Conservation (phyloP, 2,329 filamentous ascomycete species). For the Fusarium sp. region DNA sequence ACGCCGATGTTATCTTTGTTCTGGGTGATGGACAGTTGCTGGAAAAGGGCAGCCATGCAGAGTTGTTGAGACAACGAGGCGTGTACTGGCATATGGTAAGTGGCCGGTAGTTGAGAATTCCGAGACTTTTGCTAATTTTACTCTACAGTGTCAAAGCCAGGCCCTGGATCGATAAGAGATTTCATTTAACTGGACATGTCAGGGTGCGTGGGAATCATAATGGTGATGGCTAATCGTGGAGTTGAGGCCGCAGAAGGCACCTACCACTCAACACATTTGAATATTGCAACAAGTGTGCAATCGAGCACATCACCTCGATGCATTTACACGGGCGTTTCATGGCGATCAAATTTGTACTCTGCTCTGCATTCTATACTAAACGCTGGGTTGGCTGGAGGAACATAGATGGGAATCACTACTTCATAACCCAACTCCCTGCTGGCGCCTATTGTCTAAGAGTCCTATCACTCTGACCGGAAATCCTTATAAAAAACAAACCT, state of each 20-base stretch:
- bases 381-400: slow-evolving; percentile 2
- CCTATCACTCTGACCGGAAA: neutral
- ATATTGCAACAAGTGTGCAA: neutral
- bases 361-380: slow-evolving; percentile 28
- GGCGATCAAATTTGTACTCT: slow-evolving; percentile 16
- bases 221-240: too few relatives aligned
- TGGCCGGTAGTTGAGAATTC: slow-evolving; percentile 17
- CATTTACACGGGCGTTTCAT: slow-evolving; percentile 9
- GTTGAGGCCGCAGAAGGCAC: too few relatives aligned
- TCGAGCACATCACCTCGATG: neutral
- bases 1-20: slow-evolving; percentile 86
- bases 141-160: slow-evolving; percentile 71
- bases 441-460: slow-evolving; percentile 5
- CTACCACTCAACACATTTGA: too few relatives aligned
- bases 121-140: slow-evolving; percentile 40
- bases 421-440: slow-evolving; percentile 28
- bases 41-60: slow-evolving; percentile 68
- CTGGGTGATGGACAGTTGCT: slow-evolving; percentile 75
- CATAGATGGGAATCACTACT: slow-evolving; percentile 14
- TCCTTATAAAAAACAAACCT: neutral
- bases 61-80: slow-evolving; percentile 66
- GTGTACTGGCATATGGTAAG: slow-evolving; percentile 73
- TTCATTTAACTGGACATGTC: neutral
- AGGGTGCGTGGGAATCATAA: too few relatives aligned
- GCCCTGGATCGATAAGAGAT: slow-evolving; percentile 66